phyloP scores from a whole-genome alignment of 495 filamentous ascomycete species.

The Daldinia grandis region DNA sequence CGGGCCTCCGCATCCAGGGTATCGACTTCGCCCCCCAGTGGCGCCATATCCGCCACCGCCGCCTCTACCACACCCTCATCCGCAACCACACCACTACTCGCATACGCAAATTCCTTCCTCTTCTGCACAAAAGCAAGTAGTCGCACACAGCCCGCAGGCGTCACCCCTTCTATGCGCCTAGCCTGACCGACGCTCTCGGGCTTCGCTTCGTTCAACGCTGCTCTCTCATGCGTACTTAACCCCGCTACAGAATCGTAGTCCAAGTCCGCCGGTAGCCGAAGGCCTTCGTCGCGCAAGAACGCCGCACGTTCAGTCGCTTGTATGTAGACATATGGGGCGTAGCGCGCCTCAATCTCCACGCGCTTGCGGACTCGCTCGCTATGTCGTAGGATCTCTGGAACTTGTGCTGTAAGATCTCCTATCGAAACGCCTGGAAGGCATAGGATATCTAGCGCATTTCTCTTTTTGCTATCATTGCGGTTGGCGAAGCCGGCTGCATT shows the following conservation, averaged over 20 bases:
- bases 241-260: slow-evolving; percentile 78
- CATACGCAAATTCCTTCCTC: slow-evolving; percentile 6
- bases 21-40: slow-evolving; percentile 46
- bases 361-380: slow-evolving; percentile 66
- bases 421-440: slow-evolving; percentile 66
- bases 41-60: slow-evolving; percentile 42
- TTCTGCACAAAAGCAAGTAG: slow-evolving; percentile 62
- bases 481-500: slow-evolving; percentile 71
- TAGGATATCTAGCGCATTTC: slow-evolving; percentile 79
- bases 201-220: slow-evolving; percentile 69
- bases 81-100: not conserved
- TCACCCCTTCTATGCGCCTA: slow-evolving; percentile 82
- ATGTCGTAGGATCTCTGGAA: slow-evolving; percentile 62
- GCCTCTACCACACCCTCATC: slow-evolving; percentile 5
- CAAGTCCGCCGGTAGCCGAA: slow-evolving; percentile 76
- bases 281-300: slow-evolving; percentile 78
- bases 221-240: slow-evolving; percentile 79
- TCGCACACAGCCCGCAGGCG: slow-evolving; percentile 65
- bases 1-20: slow-evolving; percentile 52
- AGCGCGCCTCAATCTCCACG: slow-evolving; percentile 80
- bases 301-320: slow-evolving; percentile 70
- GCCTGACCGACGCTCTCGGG: slow-evolving; percentile 92
- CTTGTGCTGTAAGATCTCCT: slow-evolving; percentile 57
- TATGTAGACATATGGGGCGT: slow-evolving; percentile 81
- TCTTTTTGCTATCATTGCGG: slow-evolving; percentile 64